These are phyloP conservation scores for Penicillium canescens DNA, from an alignment of 495 filamentous ascomycete genomes.

Conservation along the genomic window DNA sequence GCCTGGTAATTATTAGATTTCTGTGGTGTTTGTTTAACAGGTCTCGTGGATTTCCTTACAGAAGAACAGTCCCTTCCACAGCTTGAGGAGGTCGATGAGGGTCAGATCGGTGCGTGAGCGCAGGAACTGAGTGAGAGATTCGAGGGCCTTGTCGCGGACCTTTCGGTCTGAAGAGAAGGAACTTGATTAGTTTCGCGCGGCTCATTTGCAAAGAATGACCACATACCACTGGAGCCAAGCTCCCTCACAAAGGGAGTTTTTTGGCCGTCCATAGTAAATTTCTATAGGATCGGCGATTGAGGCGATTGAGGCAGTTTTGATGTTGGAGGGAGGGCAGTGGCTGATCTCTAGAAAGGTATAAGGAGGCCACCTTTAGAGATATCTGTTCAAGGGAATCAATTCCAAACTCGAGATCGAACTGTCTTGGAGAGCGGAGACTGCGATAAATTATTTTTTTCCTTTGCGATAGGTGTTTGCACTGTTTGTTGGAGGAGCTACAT, in stretches of 20 bases:
- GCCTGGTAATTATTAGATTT: conserved; percentile 34
- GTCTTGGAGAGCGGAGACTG: conserved; percentile 17
- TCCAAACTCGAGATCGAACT: conserved; percentile 3
- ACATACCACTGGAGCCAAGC: conserved; percentile 73
- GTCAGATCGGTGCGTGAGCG: conserved; percentile 63
- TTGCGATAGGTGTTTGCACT: conserved; percentile 33
- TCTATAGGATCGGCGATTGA: background rate
- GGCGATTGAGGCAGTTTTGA: background rate
- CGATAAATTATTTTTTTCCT: conserved; percentile 37
- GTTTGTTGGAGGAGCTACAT: conserved; percentile 25
- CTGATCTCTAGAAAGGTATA: background rate
- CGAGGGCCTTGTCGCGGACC: conserved; percentile 77
- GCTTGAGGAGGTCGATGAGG: conserved; percentile 78
- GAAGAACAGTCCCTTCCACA: conserved; percentile 98
- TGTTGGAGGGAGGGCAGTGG: background rate
- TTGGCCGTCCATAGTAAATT: conserved; percentile 49
- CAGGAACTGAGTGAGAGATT: conserved; percentile 78
- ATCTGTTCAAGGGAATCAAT: background rate
- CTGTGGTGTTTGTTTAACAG: background rate
- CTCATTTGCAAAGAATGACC: background rate
- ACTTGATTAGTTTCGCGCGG: conserved; percentile 4
- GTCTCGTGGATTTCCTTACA: conserved; percentile 45
- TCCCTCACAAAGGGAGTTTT: conserved; percentile 73
- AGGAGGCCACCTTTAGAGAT: background rate
- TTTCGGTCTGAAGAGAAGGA: conserved; percentile 62